Conservation (phyloP, 2,329 filamentous ascomycete species). For the Davidsoniella virescens region DNA sequence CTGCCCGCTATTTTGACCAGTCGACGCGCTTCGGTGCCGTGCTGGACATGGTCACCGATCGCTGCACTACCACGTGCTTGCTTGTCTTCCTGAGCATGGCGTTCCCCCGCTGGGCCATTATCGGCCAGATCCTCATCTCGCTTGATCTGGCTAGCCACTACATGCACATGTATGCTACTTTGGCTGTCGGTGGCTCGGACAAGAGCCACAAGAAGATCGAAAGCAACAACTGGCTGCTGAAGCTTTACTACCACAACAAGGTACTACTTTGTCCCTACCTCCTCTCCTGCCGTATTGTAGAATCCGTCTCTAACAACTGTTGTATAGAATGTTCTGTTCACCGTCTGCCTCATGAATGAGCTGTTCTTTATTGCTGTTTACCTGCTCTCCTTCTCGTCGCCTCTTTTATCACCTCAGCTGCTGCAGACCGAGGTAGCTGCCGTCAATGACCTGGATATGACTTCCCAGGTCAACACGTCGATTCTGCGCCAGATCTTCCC, state of each 20-base stretch:
- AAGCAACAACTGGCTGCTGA: conserved; percentile 73
- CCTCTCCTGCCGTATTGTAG: neutral
- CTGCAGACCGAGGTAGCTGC: conserved; percentile 29
- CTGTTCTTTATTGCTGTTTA: conserved; percentile 97
- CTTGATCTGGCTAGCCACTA: conserved; percentile 93
- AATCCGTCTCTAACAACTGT: neutral
- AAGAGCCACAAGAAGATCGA: conserved; percentile 90
- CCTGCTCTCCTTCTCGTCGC: conserved; percentile 90
- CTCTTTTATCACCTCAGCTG: conserved; percentile 72
- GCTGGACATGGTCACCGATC: conserved; percentile 96
- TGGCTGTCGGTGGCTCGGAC: conserved; percentile 68
- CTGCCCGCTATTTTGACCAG: conserved; percentile 67
- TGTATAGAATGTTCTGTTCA: conserved; percentile 67
- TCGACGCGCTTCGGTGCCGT: conserved; percentile 92
- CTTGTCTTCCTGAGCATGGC: conserved; percentile 89
- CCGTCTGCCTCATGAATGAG: conserved; percentile 83
- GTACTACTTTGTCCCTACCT: conserved; percentile 32
- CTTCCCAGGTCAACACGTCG: conserved; percentile 53
- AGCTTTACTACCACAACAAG: conserved; percentile 95
- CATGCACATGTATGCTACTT: conserved; percentile 95
- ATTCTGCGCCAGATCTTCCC: conserved; percentile 62
- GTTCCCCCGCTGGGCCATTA: conserved; percentile 81
- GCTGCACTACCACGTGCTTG: conserved; percentile 88
- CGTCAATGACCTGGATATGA: conserved; percentile 36
- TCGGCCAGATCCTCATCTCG: conserved; percentile 88